phyloP scores from a whole-genome alignment of 495 filamentous ascomycete genomes.

The Penicillium diatomitis region DNA sequence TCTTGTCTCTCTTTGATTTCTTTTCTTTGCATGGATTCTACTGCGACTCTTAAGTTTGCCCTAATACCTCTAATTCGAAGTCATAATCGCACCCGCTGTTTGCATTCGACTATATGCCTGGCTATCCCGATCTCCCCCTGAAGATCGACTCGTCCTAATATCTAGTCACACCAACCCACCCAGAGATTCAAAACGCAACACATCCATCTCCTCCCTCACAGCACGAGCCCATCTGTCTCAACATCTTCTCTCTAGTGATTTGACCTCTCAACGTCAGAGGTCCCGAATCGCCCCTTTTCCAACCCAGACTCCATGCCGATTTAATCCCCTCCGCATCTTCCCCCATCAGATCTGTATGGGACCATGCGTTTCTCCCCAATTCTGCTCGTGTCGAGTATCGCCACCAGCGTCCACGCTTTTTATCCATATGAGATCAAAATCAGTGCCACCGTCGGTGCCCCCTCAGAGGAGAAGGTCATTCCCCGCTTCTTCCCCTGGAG shows the following conservation, averaged over 20 bases:
- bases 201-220: too few species aligned
- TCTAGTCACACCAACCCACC: background rate
- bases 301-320: background rate
- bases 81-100: too few species aligned
- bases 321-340: conserved; percentile 11
- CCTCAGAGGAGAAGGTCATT: conserved; percentile 3
- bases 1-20: conserved; percentile 1
- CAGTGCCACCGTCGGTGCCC: background rate
- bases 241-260: too few species aligned
- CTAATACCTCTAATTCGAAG: background rate
- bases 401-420: conserved; percentile 24
- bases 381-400: conserved; percentile 19
- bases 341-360: conserved; percentile 16
- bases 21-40: conserved; percentile 5
- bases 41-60: background rate
- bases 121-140: background rate
- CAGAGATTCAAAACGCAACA: too few species aligned
- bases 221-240: too few species aligned
- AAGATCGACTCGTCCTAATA: background rate
- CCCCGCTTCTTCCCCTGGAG: conserved; percentile 32
- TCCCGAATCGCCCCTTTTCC: too few species aligned
- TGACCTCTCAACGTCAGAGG: background rate
- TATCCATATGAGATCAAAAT: conserved; percentile 24
- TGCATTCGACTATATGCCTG: too few species aligned
- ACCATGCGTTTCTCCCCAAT: conserved; percentile 31